A percentile compares a stretch with the other conserved stretches of the same genome.
Evolutionary conservation across 305 asterid genomes (phyloP).

Genomic region (Euphrasia arctica): DNA sequence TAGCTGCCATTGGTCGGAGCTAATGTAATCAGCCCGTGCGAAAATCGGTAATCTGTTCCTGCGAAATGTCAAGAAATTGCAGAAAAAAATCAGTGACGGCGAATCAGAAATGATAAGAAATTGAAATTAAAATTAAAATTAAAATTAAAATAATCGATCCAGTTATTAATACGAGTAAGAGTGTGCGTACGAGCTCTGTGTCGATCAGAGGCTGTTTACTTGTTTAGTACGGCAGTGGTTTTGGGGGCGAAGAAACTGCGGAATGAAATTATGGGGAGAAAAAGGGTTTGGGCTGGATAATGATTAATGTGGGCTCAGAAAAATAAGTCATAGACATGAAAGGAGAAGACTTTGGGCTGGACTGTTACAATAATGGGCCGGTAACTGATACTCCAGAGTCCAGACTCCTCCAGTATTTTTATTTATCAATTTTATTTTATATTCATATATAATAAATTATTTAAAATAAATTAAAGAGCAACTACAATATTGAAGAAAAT

Average conservation of each 20-base stretch:
- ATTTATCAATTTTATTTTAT: too few species aligned
- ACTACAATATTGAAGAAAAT: too few species aligned
- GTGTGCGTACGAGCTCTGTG: conserved; percentile 2
- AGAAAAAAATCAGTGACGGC: conserved; percentile 19
- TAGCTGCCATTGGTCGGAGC: conserved; percentile 38
- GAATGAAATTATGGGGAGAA: neutral
- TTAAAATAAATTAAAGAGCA: too few species aligned
- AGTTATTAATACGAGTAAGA: neutral
- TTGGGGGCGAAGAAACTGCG: conserved; percentile 7
- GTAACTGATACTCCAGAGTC: too few species aligned
- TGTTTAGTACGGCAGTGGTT: neutral
- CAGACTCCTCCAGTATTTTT: too few species aligned
- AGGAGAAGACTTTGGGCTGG: neutral
- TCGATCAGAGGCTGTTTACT: neutral
- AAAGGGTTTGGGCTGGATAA: neutral
- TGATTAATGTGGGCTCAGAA: neutral
- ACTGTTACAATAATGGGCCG: neutral
- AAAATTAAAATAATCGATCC: neutral
- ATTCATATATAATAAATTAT: too few species aligned
- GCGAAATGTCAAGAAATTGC: conserved; percentile 7
- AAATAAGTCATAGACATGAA: neutral
- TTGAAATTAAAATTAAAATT: neutral
- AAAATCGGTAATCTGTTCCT: conserved; percentile 10
- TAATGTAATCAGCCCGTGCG: neutral
- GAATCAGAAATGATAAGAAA: neutral